Evolutionary conservation across 116 monocot species (phyloP), one percentile per base, ranked within the genome.

Genomic region (Cymodocea nodosa): DNA sequence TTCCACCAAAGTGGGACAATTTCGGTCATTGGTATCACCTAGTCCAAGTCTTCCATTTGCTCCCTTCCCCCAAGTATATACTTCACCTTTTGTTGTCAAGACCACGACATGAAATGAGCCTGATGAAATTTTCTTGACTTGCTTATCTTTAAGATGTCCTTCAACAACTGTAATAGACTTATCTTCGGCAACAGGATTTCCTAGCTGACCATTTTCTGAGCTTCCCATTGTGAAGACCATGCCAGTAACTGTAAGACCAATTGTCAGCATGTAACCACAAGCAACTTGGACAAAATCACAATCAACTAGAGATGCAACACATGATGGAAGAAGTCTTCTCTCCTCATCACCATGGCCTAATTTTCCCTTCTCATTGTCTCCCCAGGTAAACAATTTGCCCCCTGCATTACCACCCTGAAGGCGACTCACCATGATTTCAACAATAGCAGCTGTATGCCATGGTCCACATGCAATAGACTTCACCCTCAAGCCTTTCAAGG

Each of bases 21-120:
- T 78, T 67, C 85, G 81, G 50, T 97, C 83, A 19, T 79, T 72
- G 18, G 62, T 79, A 48, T 97, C 90, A 50, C 95, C 95, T 66
- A 85, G 76, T 2, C 91, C 91, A 52, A 97, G 74, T 64, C 85
- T 83, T 50, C 95, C 95, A 78, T 83, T 85, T 12, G 74, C 55
- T n/a, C 95, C 95, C 69, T 85, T 90, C 37, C 95, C 95, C 95
- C 95, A 97, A 30, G 85, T 87, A 65, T 78, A 97, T 39, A 97
- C 80, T 68, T 84, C 79, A 24, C 81, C 87, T 39, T 76, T 82
- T 50, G 80, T 70, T 35, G 95, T 97, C 61, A 97, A 71, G 11
- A 72, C 81, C 0, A 77, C 83, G 2, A 85, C 88, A 63, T 93
- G 92, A 66, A 51, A 81, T 50, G 85, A 74, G 44, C 92, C 92